Evolutionary conservation across 441 rosid species (phyloP).

Genomic region (Adansonia madagascariensis): DNA sequence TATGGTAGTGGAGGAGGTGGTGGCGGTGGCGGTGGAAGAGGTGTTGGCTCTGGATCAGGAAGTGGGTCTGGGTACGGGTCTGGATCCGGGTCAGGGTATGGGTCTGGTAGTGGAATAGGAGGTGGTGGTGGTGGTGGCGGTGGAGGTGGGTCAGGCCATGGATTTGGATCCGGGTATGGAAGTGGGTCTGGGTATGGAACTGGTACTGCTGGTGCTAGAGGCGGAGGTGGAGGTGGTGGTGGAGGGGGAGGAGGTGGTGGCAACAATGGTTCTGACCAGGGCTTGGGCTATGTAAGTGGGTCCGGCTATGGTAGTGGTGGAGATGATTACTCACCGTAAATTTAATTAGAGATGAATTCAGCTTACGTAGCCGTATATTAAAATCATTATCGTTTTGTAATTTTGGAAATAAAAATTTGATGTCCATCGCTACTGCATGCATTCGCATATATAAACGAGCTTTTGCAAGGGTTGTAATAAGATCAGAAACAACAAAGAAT

Average conservation of each 20-base stretch:
- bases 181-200: slow-evolving; percentile 20
- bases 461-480: not conserved
- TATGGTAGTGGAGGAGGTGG: slow-evolving; percentile 34
- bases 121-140: slow-evolving; percentile 33
- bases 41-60: slow-evolving; percentile 37
- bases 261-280: slow-evolving; percentile 25
- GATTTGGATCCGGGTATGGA: slow-evolving; percentile 30
- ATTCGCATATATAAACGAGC: not conserved
- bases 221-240: slow-evolving; percentile 29
- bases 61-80: slow-evolving; percentile 38
- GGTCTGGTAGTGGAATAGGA: slow-evolving; percentile 46
- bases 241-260: slow-evolving; percentile 32
- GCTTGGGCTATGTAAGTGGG: slow-evolving; percentile 16
- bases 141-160: not conserved
- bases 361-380: not conserved
- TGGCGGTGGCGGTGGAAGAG: slow-evolving; percentile 32
- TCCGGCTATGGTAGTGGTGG: slow-evolving; percentile 19
- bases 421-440: not conserved
- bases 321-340: slow-evolving; percentile 26
- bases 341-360: not conserved
- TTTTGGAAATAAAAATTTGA: slow-evolving; percentile 22
- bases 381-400: slow-evolving; percentile 13
- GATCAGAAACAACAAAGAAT: no score
- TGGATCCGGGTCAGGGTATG: slow-evolving; percentile 44
- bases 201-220: no score